Evolutionary conservation across 805 yeast genomes (phyloP), one percentile per base, ranked within the genome.

Genomic region (Teunomyces gatunensis): DNA sequence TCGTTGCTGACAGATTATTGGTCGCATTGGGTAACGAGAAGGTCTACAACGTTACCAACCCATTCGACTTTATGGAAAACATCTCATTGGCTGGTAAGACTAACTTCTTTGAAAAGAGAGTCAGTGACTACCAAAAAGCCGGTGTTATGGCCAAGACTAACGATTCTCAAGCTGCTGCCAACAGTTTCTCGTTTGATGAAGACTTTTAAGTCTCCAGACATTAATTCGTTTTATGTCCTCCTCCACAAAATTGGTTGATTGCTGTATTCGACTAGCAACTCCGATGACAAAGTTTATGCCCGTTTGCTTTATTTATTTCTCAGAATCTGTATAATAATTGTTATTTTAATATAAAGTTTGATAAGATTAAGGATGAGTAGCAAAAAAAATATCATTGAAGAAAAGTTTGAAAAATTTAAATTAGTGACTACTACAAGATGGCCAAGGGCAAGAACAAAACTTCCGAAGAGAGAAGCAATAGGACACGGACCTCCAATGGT

Each of bases 41-140:
- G 77, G 79, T 79, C 56, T 92, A 81, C 83, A 88, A 89, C 61
- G 92, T 79, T 51, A 77, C 88, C 54, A 92, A 92, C 70, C 99
- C 99, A 69, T 92, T 92, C 68, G 99, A 92, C 72, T 92, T 92
- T 68, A 92, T 92, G 99, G 99, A 92, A 78, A 92, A 94, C 78
- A 92, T 92, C 63, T 92, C 98, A 6, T 82, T 92, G 60, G 96
- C 97, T 50, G 99, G 99, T 73, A 92, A 92, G 83, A 92, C 99
- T 61, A 92, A 94, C 79, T 92, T 92, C 83, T 92, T 92, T 67
- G 99, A 92, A 80, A 92, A 92, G 83, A 87, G 99, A 76, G 99
- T 92, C 49, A 87, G 96, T 49, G 99, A 92, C 74, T 92, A 92
- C 76, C 99, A 92, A 77, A 94, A 92, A 78, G 98, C 99, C 49